These are phyloP conservation scores for Penicillium coprophilum DNA, from an alignment of 495 filamentous ascomycete species.

Conservation along the genomic window DNA sequence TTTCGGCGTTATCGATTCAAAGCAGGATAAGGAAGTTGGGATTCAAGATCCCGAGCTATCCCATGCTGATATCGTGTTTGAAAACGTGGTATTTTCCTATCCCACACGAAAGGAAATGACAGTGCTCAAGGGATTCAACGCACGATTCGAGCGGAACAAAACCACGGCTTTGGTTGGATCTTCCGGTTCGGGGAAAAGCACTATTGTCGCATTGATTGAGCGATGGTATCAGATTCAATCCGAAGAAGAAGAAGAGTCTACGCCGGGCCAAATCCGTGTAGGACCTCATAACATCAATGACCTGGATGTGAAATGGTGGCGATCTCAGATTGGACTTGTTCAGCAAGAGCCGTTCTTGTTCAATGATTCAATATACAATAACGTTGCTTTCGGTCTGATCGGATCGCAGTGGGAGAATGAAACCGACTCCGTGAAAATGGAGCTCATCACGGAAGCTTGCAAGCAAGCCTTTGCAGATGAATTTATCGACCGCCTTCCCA, in stretches of 20 bases:
- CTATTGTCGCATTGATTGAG: conserved; percentile 62
- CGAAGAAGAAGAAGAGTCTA: conserved; percentile 59
- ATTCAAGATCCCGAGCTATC: conserved; percentile 27
- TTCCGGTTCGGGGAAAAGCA: conserved; percentile 64
- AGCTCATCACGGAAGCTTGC: conserved; percentile 54
- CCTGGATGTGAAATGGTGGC: conserved; percentile 78
- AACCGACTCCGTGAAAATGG: conserved; percentile 45
- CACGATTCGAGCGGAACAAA: conserved; percentile 43
- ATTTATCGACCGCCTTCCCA: conserved; percentile 38
- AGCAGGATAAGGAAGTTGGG: neutral
- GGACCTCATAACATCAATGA: conserved; percentile 46
- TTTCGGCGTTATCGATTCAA: conserved; percentile 46
- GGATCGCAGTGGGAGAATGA: conserved; percentile 60
- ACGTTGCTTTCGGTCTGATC: conserved; percentile 75
- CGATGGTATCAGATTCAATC: conserved; percentile 61
- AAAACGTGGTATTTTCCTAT: conserved; percentile 63
- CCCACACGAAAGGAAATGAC: conserved; percentile 41
- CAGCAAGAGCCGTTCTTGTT: conserved; percentile 52
- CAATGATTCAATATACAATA: conserved; percentile 72
- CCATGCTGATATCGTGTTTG: conserved; percentile 54
- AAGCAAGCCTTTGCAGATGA: conserved; percentile 57
- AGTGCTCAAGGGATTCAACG: conserved; percentile 44
- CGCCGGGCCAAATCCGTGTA: conserved; percentile 27
- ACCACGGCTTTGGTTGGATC: conserved; percentile 59
- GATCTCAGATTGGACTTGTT: conserved; percentile 78